Conservation (phyloP, 2,329 filamentous ascomycete genomes). For the Coniochaeta prunicola region DNA sequence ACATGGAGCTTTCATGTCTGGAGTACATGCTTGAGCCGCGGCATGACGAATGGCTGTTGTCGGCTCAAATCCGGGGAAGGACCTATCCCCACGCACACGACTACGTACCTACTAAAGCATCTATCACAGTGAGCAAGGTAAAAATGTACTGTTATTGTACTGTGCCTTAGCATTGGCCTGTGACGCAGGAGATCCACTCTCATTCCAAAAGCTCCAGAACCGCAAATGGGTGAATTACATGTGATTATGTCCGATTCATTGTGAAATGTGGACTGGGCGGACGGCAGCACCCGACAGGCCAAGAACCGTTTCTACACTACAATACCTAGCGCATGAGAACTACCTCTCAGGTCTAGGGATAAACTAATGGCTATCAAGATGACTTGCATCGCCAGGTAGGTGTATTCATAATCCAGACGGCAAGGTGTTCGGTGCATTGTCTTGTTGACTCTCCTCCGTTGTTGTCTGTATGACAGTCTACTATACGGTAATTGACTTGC, state of each 20-base stretch:
- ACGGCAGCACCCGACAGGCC: neutral
- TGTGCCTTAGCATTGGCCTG: too few relatives aligned
- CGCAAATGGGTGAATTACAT: neutral
- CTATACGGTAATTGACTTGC: too few relatives aligned
- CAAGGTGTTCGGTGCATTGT: too few relatives aligned
- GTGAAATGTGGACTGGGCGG: neutral
- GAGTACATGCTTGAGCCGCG: neutral
- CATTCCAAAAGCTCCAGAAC: neutral
- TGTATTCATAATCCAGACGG: too few relatives aligned
- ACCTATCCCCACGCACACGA: neutral
- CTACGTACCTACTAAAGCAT: too few relatives aligned
- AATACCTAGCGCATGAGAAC: neutral
- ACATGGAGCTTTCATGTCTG: neutral
- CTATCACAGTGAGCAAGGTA: too few relatives aligned
- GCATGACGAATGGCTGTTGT: slow-evolving; percentile 3
- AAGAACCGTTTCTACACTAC: neutral
- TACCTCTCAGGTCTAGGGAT: too few relatives aligned
- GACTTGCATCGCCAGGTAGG: too few relatives aligned
- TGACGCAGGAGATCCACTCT: neutral
- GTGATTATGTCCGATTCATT: neutral
- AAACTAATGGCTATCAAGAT: too few relatives aligned
- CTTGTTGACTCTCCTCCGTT: too few relatives aligned
- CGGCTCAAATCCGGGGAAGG: slow-evolving; percentile 4
- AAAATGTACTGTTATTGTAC: too few relatives aligned
- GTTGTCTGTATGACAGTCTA: too few relatives aligned